Conservation (phyloP, 2,329 filamentous ascomycete species). For the Hypoxylon sp. region DNA sequence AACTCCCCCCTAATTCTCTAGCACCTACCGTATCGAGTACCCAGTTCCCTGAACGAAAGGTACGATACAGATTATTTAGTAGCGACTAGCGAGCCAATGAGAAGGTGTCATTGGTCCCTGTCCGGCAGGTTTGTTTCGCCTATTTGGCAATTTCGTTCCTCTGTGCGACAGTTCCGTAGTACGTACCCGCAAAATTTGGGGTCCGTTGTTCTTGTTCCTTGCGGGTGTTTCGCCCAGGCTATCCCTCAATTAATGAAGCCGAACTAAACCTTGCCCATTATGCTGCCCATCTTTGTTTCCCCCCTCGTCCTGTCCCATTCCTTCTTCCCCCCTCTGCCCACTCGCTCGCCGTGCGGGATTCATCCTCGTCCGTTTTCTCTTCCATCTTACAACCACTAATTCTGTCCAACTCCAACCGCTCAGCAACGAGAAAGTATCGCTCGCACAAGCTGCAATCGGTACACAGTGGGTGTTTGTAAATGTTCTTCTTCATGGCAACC, state of each 20-base stretch:
- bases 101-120: conserved; percentile 7
- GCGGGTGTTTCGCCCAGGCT: conserved; percentile 38
- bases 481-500: conserved; percentile 47
- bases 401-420: conserved; percentile 21
- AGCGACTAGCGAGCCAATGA: conserved; percentile 42
- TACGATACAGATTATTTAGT: conserved; percentile 31
- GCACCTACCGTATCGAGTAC: conserved; percentile 26
- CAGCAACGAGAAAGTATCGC: conserved; percentile 30
- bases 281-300: conserved; percentile 19
- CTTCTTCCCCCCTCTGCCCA: conserved; percentile 24
- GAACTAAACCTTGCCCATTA: conserved; percentile 30
- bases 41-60: conserved; percentile 19
- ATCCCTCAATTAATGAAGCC: conserved; percentile 43
- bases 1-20: conserved; percentile 3
- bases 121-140: conserved; percentile 37
- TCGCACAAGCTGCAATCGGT: conserved; percentile 39
- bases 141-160: conserved; percentile 34
- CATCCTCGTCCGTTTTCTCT: conserved; percentile 31
- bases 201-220: conserved; percentile 28
- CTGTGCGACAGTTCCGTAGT: conserved; percentile 27
- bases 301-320: conserved; percentile 20
- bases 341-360: conserved; percentile 23
- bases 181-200: conserved; percentile 28
- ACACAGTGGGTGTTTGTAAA: conserved; percentile 43
- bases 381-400: conserved; percentile 15